Evolutionary conservation across 768 basidiomycete species (phyloP).

Genomic region (Amanita jacksonii): DNA sequence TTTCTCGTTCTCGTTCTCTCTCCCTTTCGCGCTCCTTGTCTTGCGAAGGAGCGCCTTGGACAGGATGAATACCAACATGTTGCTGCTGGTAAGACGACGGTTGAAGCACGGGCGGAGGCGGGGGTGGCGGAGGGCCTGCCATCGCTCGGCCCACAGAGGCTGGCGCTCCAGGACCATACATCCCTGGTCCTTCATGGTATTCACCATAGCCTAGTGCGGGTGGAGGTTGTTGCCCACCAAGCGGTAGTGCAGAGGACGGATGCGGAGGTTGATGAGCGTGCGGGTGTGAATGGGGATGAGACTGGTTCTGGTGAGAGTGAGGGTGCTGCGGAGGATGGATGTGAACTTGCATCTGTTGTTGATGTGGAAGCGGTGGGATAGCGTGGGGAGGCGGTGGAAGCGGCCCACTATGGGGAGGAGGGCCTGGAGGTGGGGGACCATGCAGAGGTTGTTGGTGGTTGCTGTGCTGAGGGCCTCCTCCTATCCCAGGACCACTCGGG

Average conservation of each 20-base stretch:
- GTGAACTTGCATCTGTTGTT: conserved; percentile 13
- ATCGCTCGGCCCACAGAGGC: background rate
- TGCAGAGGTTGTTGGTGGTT: no score
- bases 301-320: background rate
- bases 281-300: conserved; percentile 3
- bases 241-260: background rate
- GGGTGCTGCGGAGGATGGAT: conserved; percentile 4
- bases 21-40: conserved; percentile 4
- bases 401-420: background rate
- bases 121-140: background rate
- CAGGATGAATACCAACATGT: background rate
- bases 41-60: background rate
- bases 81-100: conserved; percentile 3
- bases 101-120: conserved; percentile 3
- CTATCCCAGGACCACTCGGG: conserved; percentile 6
- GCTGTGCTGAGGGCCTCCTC: background rate
- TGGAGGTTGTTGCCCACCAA: background rate
- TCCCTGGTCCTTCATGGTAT: conserved; percentile 2
- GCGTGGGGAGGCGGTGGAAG: conserved; percentile 2
- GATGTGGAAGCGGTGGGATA: conserved; percentile 3
- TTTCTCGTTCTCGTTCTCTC: conserved; percentile 1
- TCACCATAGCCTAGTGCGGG: conserved; percentile 6
- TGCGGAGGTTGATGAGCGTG: background rate
- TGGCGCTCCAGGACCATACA: conserved; percentile 1
- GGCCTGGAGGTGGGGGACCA: background rate